phyloP scores from a whole-genome alignment of 108 stramenopile species.

The Conticribra guillardii region DNA sequence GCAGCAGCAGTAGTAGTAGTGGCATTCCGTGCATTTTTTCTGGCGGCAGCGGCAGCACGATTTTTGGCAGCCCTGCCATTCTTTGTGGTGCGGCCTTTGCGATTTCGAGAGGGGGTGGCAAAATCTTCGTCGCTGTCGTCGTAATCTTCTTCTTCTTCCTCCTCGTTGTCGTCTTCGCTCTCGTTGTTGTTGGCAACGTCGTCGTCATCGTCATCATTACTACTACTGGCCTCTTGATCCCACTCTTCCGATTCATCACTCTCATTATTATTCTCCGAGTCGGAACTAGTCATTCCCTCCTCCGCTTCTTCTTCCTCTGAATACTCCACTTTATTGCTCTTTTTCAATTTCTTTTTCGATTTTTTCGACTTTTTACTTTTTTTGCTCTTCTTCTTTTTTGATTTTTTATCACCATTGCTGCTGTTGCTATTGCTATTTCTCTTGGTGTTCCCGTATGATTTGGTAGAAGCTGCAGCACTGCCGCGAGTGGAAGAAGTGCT shows the following conservation, averaged over 20 bases:
- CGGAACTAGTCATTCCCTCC: not conserved
- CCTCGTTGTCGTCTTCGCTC: not conserved
- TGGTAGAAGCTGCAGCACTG: too few relatives aligned
- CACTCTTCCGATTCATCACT: constrained; percentile 8
- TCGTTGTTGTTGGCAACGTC: not conserved
- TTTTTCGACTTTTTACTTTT: not conserved
- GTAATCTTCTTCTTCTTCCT: constrained; percentile 32
- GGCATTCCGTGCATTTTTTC: too few relatives aligned
- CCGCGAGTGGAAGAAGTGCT: too few relatives aligned
- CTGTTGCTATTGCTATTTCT: not conserved
- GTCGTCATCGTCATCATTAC: not conserved
- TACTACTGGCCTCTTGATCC: not conserved
- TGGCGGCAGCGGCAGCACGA: not conserved
- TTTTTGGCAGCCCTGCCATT: constrained; percentile 15
- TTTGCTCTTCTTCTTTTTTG: not conserved
- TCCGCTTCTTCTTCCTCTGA: not conserved
- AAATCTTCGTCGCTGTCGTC: constrained; percentile 32
- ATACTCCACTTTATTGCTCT: not conserved
- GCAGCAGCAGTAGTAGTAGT: too few relatives aligned
- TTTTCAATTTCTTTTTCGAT: not conserved
- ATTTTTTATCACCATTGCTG: not conserved
- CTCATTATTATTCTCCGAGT: not conserved
- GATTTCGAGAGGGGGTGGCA: not conserved
- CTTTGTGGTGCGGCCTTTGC: not conserved
- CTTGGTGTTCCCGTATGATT: too few relatives aligned